phyloP scores from a whole-genome alignment of 169 alveolate genomes.

The Cryptosporidium viatorum region DNA sequence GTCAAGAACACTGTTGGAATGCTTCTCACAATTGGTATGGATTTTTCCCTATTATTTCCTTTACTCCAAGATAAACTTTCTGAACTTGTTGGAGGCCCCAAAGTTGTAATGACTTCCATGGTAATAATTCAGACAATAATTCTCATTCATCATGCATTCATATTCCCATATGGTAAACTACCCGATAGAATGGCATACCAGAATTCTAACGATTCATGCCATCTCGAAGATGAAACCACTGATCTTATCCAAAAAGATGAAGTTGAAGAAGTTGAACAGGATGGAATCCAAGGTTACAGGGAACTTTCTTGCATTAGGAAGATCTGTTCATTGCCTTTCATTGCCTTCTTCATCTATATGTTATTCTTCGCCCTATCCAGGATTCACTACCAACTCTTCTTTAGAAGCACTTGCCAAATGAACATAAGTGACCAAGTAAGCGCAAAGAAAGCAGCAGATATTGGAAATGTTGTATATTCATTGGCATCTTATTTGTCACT shows the following conservation, averaged over 20 bases:
- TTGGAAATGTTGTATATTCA: slow-evolving; percentile 50
- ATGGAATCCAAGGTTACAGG: slow-evolving; percentile 43
- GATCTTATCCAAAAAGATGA: not conserved
- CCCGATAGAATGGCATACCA: slow-evolving; percentile 36
- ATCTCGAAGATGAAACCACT: slow-evolving; percentile 7
- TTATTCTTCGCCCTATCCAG: slow-evolving; percentile 55
- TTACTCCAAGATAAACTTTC: slow-evolving; percentile 29
- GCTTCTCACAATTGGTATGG: slow-evolving; percentile 70
- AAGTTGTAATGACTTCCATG: slow-evolving; percentile 30
- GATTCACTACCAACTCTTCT: slow-evolving; percentile 62
- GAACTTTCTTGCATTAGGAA: slow-evolving; percentile 46
- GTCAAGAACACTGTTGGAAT: slow-evolving; percentile 69
- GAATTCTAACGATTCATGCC: not conserved
- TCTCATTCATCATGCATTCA: slow-evolving; percentile 36
- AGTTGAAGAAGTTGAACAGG: not conserved
- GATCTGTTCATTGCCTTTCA: slow-evolving; percentile 29
- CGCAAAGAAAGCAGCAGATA: slow-evolving; percentile 55
- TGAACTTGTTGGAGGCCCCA: slow-evolving; percentile 15
- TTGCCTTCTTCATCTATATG: slow-evolving; percentile 55
- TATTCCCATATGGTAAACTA: slow-evolving; percentile 47
- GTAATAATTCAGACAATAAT: slow-evolving; percentile 4
- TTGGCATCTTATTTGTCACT: slow-evolving; percentile 59
- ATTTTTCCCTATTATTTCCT: slow-evolving; percentile 53
- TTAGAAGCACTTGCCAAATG: slow-evolving; percentile 52
- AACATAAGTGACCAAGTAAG: slow-evolving; percentile 28